These are phyloP conservation scores for Kwoniella dejecticola DNA, from an alignment of 768 basidiomycete genomes.

Conservation along the genomic window DNA sequence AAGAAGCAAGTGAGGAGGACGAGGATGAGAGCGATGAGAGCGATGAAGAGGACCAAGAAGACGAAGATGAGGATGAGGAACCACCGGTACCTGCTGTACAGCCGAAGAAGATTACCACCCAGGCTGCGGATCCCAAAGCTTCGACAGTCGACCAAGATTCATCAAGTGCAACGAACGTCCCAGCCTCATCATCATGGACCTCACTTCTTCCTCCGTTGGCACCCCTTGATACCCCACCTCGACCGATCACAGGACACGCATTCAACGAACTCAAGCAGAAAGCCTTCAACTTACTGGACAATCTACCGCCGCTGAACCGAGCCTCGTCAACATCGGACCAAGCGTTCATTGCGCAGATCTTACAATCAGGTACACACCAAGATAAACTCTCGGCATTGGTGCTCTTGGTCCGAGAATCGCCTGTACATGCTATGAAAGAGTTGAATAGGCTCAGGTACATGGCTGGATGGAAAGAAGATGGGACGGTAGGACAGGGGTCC, in stretches of 20 bases:
- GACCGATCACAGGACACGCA: slow-evolving; percentile 33
- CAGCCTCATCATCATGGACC: slow-evolving; percentile 32
- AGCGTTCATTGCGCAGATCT: slow-evolving; percentile 78
- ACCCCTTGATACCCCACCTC: slow-evolving; percentile 27
- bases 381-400: slow-evolving; percentile 90
- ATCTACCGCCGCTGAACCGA: slow-evolving; percentile 35
- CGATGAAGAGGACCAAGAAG: slow-evolving; percentile 6
- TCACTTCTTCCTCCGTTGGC: slow-evolving; percentile 32
- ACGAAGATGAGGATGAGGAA: not conserved
- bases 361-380: slow-evolving; percentile 83
- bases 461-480: slow-evolving; percentile 77
- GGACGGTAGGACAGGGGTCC: slow-evolving; percentile 32
- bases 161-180: slow-evolving; percentile 33
- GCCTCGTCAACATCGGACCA: slow-evolving; percentile 67
- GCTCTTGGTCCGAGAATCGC: slow-evolving; percentile 81
- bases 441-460: slow-evolving; percentile 73
- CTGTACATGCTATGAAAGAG: slow-evolving; percentile 79
- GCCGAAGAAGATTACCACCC: slow-evolving; percentile 36
- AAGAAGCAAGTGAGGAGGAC: slow-evolving; percentile 28
- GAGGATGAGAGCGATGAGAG: slow-evolving; percentile 21
- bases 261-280: slow-evolving; percentile 45
- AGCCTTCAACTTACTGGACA: slow-evolving; percentile 32
- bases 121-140: slow-evolving; percentile 7
- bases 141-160: slow-evolving; percentile 13
- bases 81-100: slow-evolving; percentile 12